phyloP scores from a whole-genome alignment of 192 early-diverging fungal genomes.

The Powellomyces hirtus region DNA sequence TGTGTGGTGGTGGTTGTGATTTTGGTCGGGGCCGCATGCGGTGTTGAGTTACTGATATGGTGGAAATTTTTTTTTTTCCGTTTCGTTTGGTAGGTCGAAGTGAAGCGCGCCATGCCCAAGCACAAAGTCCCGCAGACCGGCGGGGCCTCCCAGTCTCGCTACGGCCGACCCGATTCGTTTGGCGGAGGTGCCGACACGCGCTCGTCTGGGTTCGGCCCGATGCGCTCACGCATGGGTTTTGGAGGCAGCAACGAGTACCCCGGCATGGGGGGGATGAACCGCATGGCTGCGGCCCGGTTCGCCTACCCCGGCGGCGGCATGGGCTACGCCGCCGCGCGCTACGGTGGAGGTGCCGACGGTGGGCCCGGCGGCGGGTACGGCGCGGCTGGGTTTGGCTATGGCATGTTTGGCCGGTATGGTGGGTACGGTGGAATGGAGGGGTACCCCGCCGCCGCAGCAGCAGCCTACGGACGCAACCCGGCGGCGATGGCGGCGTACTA shows the following conservation, averaged over 20 bases:
- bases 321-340: conserved; percentile 30
- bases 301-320: conserved; percentile 34
- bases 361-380: conserved; percentile 28
- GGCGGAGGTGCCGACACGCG: conserved; percentile 10
- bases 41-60: no score
- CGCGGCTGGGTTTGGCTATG: conserved; percentile 31
- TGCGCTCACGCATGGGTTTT: conserved; percentile 28
- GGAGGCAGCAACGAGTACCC: conserved; percentile 21
- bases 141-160: conserved; percentile 26
- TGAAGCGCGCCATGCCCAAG: conserved; percentile 72
- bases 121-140: conserved; percentile 13
- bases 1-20: background rate
- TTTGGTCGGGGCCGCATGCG: background rate
- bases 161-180: conserved; percentile 19
- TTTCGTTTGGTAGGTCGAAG: conserved; percentile 57
- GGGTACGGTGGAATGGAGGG: conserved; percentile 27
- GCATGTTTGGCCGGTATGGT: conserved; percentile 27
- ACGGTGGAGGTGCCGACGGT: conserved; percentile 23
- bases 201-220: conserved; percentile 29
- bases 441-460: background rate
- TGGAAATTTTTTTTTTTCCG: no score
- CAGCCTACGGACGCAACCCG: background rate
- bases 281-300: conserved; percentile 29
- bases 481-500: conserved; percentile 23
- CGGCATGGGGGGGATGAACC: conserved; percentile 22